Base-by-base conservation (phyloP, 352 stramenopile genomes). In the Bremia lactucae region DNA sequence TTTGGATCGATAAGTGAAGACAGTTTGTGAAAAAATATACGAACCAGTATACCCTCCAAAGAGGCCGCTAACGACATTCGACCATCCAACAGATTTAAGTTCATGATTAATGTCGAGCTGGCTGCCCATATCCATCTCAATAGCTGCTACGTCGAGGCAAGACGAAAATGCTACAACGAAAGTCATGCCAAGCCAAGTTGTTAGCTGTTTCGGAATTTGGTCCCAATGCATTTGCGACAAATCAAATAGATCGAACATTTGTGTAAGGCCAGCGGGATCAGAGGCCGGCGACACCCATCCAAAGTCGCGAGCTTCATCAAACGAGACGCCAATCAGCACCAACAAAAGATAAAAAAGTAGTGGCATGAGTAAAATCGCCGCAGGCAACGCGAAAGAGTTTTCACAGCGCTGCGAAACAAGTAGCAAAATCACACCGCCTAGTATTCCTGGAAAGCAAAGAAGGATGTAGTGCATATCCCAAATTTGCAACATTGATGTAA, bases 11-110 rank as follows among this genome's bases (percentile, higher is more conserved):
- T 91, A 96, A 15, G 94, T 97, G 63, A 99, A 98, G 49, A 98
- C 97, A 14, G 92, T 98, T 72, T 98, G 96, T 22, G 76, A 96
- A 64, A 99, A 99, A 49, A 99, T 99, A 65, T 99, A 99, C 18
- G 80, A 97, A 6, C 96, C 96, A 8, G 95, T 98, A 70, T 98
- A 98, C 36, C 96, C 96, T 19, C 96, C 95, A 0, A 92, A 79
- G 24, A 98, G 14, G 0, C 96, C 96, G 36, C 81, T 97, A 4
- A 98, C 61, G 10, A 98, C 54, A 66, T 99, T 99, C 23, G 83
- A 96, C 56, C 96, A 90, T 3, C 96, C 96, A 9, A 99, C 94
- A 19, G 81, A 95, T 29, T 71, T 55, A 8, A 96, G 60, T 55
- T 98, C 94, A 49, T 95, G 69, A 65, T 98, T 96, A 68, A 97